Percentiles rank a stretch among this genome's conserved stretches.
phyloP scores from a whole-genome alignment of 2,329 filamentous ascomycete genomes.

The Chrysosporium queenslandicum region DNA sequence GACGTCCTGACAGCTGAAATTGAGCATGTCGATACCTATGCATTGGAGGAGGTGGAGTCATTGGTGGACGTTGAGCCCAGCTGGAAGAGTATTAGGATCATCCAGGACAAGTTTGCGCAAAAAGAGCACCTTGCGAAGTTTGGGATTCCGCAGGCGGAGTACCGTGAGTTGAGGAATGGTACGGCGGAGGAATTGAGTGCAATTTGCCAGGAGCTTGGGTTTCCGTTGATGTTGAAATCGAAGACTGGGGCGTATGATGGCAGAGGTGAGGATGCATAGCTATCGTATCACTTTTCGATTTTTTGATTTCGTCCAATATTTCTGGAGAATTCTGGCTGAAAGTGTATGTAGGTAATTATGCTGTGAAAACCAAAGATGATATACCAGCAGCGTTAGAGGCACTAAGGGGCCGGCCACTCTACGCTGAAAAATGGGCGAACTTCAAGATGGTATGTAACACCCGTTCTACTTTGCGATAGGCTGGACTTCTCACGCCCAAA shows the following conservation, averaged over 20 bases:
- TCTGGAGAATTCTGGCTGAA: conserved; percentile 11
- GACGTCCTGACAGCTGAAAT: conserved; percentile 89
- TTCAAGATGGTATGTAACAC: conserved; percentile 52
- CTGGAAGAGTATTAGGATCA: conserved; percentile 75
- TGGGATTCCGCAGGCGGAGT: conserved; percentile 62
- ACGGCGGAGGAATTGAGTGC: conserved; percentile 52
- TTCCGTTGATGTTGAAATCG: conserved; percentile 87
- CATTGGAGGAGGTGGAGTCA: conserved; percentile 68
- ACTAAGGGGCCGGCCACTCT: conserved; percentile 60
- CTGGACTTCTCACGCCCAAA: neutral
- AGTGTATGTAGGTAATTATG: conserved; percentile 49
- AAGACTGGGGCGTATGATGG: conserved; percentile 88
- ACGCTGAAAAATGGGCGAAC: conserved; percentile 80
- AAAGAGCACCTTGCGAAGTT: conserved; percentile 65
- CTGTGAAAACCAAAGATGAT: conserved; percentile 49
- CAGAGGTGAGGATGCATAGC: conserved; percentile 45
- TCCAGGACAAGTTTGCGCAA: conserved; percentile 89
- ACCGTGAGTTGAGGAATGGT: conserved; percentile 53
- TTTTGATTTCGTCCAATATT: neutral
- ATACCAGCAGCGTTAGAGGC: conserved; percentile 58
- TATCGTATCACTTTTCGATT: neutral
- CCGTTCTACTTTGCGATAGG: neutral
- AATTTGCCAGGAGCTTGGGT: conserved; percentile 57
- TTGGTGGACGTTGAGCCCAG: conserved; percentile 63
- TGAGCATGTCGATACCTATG: conserved; percentile 85